Evolutionary conservation across 805 yeast species (phyloP).

Genomic region (Candida succiphila): DNA sequence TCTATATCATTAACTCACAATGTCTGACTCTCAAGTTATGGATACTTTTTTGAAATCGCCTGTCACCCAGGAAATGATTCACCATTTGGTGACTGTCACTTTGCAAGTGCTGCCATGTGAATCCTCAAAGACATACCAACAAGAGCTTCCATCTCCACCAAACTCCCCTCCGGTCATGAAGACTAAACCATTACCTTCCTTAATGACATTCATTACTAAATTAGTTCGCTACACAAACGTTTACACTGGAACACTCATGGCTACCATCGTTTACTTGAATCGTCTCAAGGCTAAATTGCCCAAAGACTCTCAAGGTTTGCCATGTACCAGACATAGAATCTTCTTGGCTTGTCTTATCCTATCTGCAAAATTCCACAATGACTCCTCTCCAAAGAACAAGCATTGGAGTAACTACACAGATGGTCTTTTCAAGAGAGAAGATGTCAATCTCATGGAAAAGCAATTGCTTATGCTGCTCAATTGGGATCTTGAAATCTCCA

Average conservation of each 20-base stretch:
- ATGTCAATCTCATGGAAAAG: conserved; percentile 73
- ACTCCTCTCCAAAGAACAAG: conserved; percentile 64
- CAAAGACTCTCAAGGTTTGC: conserved; percentile 62
- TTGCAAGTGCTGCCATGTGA: conserved; percentile 60
- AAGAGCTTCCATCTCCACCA: conserved; percentile 22
- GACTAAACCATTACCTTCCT: conserved; percentile 47
- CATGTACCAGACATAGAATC: conserved; percentile 73
- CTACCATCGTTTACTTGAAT: conserved; percentile 61
- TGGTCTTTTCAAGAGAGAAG: conserved; percentile 56
- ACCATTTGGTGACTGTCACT: conserved; percentile 55
- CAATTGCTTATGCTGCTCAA: conserved; percentile 58
- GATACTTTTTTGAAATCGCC: conserved; percentile 52
- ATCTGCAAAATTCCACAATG: conserved; percentile 68
- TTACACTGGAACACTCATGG: conserved; percentile 70
- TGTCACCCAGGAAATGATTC: conserved; percentile 66
- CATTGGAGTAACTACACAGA: conserved; percentile 79
- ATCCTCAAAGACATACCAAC: conserved; percentile 25
- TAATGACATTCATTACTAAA: conserved; percentile 64
- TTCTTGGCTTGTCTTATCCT: conserved; percentile 66
- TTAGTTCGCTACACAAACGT: conserved; percentile 69
- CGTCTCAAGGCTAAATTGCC: conserved; percentile 54
- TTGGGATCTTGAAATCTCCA: conserved; percentile 53
- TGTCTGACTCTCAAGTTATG: conserved; percentile 48
- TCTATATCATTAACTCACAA: conserved; percentile 8
- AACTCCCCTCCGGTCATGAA: conserved; percentile 20